These are phyloP conservation scores for Aphanomyces euteiches DNA, from an alignment of 352 stramenopile species.

Conservation along the genomic window DNA sequence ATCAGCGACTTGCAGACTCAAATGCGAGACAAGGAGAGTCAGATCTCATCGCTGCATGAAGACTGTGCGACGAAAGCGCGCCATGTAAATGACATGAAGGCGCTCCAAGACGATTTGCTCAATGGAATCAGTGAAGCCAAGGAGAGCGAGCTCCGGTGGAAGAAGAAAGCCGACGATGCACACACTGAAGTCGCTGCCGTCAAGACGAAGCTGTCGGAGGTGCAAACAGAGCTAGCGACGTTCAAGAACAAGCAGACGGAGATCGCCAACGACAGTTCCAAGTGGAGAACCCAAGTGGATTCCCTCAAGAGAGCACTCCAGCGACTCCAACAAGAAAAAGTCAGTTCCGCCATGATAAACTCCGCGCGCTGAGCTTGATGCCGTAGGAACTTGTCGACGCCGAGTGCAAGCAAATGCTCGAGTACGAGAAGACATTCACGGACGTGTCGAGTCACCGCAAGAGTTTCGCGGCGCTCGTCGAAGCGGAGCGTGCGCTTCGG, in stretches of 20 bases:
- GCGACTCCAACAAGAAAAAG: slow-evolving; percentile 25
- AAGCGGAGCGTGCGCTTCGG: slow-evolving; percentile 13
- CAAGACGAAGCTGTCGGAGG: background rate
- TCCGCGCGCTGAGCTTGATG: background rate
- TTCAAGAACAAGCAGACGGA: slow-evolving; percentile 8
- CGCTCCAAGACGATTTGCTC: slow-evolving; percentile 65
- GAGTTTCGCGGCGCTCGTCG: slow-evolving; percentile 1
- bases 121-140: slow-evolving; percentile 52
- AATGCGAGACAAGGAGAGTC: slow-evolving; percentile 35
- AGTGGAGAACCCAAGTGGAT: slow-evolving; percentile 21
- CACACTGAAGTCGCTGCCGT: background rate
- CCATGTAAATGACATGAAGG: slow-evolving; percentile 59
- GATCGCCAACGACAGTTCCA: slow-evolving; percentile 36
- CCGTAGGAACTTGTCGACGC: slow-evolving; percentile 13
- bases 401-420: slow-evolving; percentile 10
- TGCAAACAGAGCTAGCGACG: background rate
- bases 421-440: background rate
- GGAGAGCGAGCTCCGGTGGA: slow-evolving; percentile 35
- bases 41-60: slow-evolving; percentile 29
- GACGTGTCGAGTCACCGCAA: slow-evolving; percentile 2
- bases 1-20: slow-evolving; percentile 38
- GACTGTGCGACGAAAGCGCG: slow-evolving; percentile 34
- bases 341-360: background rate
- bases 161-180: slow-evolving; percentile 31
- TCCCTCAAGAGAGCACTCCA: slow-evolving; percentile 30